A percentile compares a stretch with the other conserved stretches of the same genome.
These are phyloP conservation scores for Parastagonospora nodorum DNA, from an alignment of 2,329 filamentous ascomycete species.

Conservation along the genomic window DNA sequence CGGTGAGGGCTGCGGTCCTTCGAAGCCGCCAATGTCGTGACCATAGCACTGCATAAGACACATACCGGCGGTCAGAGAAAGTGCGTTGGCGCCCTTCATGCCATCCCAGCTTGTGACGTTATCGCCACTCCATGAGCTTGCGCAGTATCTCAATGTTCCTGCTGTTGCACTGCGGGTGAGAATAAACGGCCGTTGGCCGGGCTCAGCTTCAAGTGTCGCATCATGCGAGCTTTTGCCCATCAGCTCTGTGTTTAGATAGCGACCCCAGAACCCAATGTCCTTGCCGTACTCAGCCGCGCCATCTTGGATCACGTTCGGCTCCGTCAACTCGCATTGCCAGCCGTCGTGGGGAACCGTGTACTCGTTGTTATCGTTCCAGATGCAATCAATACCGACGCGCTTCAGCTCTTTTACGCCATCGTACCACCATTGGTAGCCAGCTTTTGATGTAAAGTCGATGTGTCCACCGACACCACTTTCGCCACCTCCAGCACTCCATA, in stretches of 20 bases:
- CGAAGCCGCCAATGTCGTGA: conserved; percentile 77
- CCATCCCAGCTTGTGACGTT: conserved; percentile 75
- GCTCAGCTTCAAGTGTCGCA: conserved; percentile 63
- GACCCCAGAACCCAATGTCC: conserved; percentile 70
- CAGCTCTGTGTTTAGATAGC: conserved; percentile 71
- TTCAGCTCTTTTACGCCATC: conserved; percentile 68
- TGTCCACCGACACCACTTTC: conserved; percentile 73
- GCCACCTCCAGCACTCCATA: conserved; percentile 75
- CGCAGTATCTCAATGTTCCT: conserved; percentile 71
- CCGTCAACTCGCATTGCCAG: conserved; percentile 66
- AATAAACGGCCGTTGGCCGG: conserved; percentile 67
- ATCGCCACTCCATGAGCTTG: conserved; percentile 76
- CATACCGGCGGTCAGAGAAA: conserved; percentile 71
- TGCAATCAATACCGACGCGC: conserved; percentile 69
- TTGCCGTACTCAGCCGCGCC: conserved; percentile 48
- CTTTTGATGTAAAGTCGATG: conserved; percentile 72
- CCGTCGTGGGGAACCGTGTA: conserved; percentile 69
- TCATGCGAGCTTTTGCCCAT: conserved; percentile 74
- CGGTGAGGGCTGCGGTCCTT: conserved; percentile 72
- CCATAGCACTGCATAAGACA: conserved; percentile 72
- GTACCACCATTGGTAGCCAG: conserved; percentile 74
- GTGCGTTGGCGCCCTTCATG: conserved; percentile 73
- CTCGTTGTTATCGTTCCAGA: conserved; percentile 83
- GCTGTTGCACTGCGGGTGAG: conserved; percentile 73
- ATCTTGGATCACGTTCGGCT: conserved; percentile 31